Base-by-base conservation (phyloP, 176 grass and related monocot species). In the Olyra latifolia region DNA sequence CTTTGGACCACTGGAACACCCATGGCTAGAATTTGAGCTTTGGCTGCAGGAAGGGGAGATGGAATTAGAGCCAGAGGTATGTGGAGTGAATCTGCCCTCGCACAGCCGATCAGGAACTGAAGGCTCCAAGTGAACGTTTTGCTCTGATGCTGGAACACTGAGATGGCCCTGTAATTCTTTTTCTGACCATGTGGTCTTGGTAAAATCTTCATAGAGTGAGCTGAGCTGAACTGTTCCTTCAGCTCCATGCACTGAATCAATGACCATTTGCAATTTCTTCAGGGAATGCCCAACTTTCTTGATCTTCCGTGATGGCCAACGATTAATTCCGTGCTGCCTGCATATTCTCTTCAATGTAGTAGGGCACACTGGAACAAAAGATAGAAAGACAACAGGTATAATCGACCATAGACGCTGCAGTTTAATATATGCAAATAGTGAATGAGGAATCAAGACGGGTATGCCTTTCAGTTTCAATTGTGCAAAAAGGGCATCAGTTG, bases 331-430 rank as follows among this genome's bases (percentile, higher is more conserved):
- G 16, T 99, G 90, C 46, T 96, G 93, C 69, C 97, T 89, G 68
- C 97, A 99, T 79, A 99, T 96, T 84, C 93, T 93, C 86, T 99
- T 99, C 55, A 99, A 69, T 63, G 97, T 99, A 53, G 97, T 99
- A 40, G 93, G 97, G 69, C 97, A 99, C 72, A 99, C 97, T 99
- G 93, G 71, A 93, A 77, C 24, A 64, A 81, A 86, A 68, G n/a
- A 41, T 24, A 65, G 3, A 47, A 72, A 61, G 52, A 71, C 1
- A 87, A 23, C 8, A 55, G 8, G 1, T 24, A 53, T 59, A 20
- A 14, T 84, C 16, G 78, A 49, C 2, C 4, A 78, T 15, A 87
- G 12, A 50, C 8, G 68, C 15, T 27, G 7, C 13, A 53, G 58
- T 64, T 70, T 55, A 24, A 50, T 49, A 25, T 83, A 86, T 57